Conservation (phyloP, 768 basidiomycete species). For the Astraeus odoratus region DNA sequence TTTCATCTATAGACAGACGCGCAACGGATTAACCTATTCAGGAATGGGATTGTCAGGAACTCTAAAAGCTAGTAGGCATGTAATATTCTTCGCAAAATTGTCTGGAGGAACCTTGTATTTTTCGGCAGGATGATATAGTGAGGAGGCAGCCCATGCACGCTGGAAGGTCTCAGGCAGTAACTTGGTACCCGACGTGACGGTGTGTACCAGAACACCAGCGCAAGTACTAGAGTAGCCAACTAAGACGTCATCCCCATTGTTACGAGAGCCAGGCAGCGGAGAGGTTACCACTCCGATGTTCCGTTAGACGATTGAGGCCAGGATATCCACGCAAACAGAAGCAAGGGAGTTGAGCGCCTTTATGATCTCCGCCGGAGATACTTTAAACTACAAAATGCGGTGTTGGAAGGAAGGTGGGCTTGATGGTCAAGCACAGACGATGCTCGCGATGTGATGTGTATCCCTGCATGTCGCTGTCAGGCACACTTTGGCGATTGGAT, state of each 20-base stretch:
- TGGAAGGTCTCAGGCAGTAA: constrained; percentile 16
- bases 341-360: not conserved
- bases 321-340: not conserved
- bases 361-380: too few relatives aligned
- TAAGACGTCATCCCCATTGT: constrained; percentile 8
- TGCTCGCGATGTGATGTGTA: too few relatives aligned
- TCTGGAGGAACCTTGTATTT: constrained; percentile 40
- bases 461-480: too few relatives aligned
- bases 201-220: constrained; percentile 4
- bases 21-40: constrained; percentile 25
- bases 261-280: constrained; percentile 4
- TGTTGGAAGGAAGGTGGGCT: not conserved
- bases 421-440: too few relatives aligned
- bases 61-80: not conserved
- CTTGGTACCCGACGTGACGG: not conserved
- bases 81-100: constrained; percentile 39
- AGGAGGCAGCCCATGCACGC: constrained; percentile 51
- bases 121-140: constrained; percentile 49
- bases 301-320: not conserved
- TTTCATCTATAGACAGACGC: not conserved
- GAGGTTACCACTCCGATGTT: not conserved
- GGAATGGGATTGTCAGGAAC: not conserved
- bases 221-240: constrained; percentile 8
- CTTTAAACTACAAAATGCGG: too few relatives aligned
- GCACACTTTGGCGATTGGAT: too few relatives aligned